Evolutionary conservation across 106 monocot species (phyloP), one percentile per base, ranked within the genome.

Genomic region (Vanilla planifolia): DNA sequence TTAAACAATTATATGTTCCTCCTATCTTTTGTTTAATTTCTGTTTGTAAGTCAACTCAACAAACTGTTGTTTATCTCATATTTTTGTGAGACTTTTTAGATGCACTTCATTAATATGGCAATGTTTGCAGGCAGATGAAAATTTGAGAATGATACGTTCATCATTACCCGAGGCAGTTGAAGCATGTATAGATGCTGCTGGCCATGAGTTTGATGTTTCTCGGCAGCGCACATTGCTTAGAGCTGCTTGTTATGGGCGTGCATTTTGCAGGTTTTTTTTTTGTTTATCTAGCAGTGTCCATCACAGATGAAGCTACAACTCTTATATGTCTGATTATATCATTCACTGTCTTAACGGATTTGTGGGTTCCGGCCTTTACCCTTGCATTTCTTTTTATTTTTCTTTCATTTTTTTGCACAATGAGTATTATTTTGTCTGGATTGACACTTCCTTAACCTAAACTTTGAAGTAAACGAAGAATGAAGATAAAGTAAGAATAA

Each of bases 231-330:
- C 82, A 27, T 80, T 98, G 50, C 68, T 98, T 51, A 84, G 92
- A 73, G 98, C 98, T 84, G 98, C 98, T 43, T 88, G 88, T 65
- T 98, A 98, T 77, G 92, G 98, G 16, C 98, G 74, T 29, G 84
- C 98, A 43, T 98, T 98, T 73, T 98, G 91, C 88, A 92, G 85
- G 96, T 98, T 67, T 3, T 56, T 58, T 68, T 69, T 52, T 61
- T 44, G 30, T 11, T 57, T 15, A 14, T 56, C 17, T 9, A 21
- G 21, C 34, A 19, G n/a, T 55, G 55, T 33, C 50, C 32, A 30
- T 33, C 34, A 33, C 35, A 53, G 13, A 3, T 57, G 14, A 36
- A 34, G 33, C 57, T 10, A 2, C 6, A 21, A 4, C 17, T 35
- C 2, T 35, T 21, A 35, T 57, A 34, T 20, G n/a, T 19, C 35